Percentiles rank a stretch among this genome's conserved stretches.
These are phyloP conservation scores for Gossypium trilobum DNA, from an alignment of 441 rosid species.

Conservation along the genomic window DNA sequence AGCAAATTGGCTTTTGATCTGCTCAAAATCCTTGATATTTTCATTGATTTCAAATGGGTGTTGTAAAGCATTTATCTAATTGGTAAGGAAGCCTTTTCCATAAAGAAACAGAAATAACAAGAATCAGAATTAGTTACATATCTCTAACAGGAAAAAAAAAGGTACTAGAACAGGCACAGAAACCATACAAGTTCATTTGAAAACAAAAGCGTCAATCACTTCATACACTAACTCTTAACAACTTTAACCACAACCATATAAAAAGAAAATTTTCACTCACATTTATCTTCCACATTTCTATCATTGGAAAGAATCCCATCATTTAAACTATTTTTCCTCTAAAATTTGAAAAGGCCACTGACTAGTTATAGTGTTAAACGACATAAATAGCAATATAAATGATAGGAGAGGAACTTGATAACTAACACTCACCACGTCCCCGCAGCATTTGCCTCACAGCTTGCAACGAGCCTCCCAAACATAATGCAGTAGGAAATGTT, in stretches of 20 bases:
- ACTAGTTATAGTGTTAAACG: not conserved
- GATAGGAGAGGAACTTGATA: not conserved
- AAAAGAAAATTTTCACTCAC: not conserved
- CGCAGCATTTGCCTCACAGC: conserved; percentile 48
- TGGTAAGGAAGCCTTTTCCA: not conserved
- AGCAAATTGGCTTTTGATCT: not conserved
- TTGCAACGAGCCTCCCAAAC: conserved; percentile 75
- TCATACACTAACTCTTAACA: not conserved
- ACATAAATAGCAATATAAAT: not conserved
- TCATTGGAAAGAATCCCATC: not conserved
- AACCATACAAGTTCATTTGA: not conserved
- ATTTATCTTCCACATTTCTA: not conserved
- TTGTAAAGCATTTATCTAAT: not conserved
- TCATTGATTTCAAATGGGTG: not conserved
- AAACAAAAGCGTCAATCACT: not conserved
- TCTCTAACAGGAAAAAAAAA: not conserved
- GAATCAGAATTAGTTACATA: not conserved
- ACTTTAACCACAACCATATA: not conserved
- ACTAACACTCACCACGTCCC: conserved; percentile 60
- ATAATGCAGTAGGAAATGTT: conserved; percentile 69
- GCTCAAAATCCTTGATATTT: conserved; percentile 2
- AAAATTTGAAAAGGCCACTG: not conserved
- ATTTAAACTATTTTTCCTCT: not conserved
- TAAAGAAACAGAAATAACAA: not conserved
- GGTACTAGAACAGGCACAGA: not conserved